Conservation (phyloP, 306 rosid species). For the Dryas drummondii region DNA sequence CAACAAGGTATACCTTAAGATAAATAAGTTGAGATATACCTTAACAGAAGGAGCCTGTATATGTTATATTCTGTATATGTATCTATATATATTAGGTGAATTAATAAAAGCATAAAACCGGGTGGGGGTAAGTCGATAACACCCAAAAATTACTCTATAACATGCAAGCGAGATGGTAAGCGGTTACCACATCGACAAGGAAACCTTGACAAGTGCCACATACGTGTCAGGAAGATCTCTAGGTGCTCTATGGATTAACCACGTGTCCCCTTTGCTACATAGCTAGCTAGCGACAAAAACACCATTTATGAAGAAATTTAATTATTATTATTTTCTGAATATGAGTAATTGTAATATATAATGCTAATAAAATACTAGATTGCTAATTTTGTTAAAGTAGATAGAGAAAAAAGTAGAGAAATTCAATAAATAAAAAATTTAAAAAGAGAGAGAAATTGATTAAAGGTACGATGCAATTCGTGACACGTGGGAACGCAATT, state of each 20-base stretch:
- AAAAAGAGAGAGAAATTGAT: no score
- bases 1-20: no score
- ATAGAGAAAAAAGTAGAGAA: not conserved
- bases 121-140: no score
- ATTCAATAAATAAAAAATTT: not conserved
- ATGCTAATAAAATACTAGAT: not conserved
- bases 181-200: conserved; percentile 15
- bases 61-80: no score
- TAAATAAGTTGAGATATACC: no score
- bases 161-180: not conserved
- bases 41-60: no score
- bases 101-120: no score
- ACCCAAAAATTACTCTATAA: no score
- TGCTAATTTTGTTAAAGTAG: not conserved
- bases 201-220: conserved; percentile 12
- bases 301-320: not conserved
- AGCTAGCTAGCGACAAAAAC: not conserved
- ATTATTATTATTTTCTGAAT: not conserved
- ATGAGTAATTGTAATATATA: not conserved
- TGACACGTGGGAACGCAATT: not conserved
- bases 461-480: not conserved
- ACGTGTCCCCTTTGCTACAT: conserved; percentile 22
- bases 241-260: not conserved
- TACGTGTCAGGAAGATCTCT: conserved; percentile 24
- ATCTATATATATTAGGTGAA: no score